These are phyloP conservation scores for Phytophthora europaea DNA, from an alignment of 352 stramenopile species.

Conservation along the genomic window DNA sequence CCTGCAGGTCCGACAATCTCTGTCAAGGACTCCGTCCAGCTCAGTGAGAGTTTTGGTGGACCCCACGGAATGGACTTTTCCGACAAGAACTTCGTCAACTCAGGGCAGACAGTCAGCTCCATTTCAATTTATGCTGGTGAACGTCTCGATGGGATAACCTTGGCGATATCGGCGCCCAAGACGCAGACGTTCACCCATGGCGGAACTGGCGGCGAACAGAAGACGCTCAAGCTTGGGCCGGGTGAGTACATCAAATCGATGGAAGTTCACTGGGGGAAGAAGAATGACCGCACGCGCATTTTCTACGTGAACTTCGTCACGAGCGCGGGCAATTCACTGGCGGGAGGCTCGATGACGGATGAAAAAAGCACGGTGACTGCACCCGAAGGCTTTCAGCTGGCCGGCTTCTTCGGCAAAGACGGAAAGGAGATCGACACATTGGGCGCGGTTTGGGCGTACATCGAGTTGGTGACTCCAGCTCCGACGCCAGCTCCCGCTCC, in stretches of 20 bases:
- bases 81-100: conserved; percentile 36
- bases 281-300: conserved; percentile 25
- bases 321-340: conserved; percentile 28
- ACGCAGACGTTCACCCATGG: conserved; percentile 29
- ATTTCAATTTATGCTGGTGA: conserved; percentile 31
- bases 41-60: conserved; percentile 36
- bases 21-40: conserved; percentile 30
- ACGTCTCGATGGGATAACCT: conserved; percentile 31
- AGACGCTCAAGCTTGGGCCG: conserved; percentile 19
- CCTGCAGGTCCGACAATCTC: conserved; percentile 12
- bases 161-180: conserved; percentile 27
- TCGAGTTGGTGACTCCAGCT: conserved; percentile 29
- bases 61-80: conserved; percentile 37
- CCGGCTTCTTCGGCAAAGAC: conserved; percentile 24
- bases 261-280: conserved; percentile 41
- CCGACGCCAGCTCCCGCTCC: conserved; percentile 21
- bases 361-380: conserved; percentile 27
- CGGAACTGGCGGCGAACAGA: conserved; percentile 23
- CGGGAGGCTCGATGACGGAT: conserved; percentile 27
- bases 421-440: conserved; percentile 31
- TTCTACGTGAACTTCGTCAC: conserved; percentile 39
- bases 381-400: conserved; percentile 34
- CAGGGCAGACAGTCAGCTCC: conserved; percentile 30
- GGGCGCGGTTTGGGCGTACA: conserved; percentile 32
- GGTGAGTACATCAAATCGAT: conserved; percentile 40